These are phyloP conservation scores for Echium plantagineum DNA, from an alignment of 257 asterid species.

Conservation along the genomic window DNA sequence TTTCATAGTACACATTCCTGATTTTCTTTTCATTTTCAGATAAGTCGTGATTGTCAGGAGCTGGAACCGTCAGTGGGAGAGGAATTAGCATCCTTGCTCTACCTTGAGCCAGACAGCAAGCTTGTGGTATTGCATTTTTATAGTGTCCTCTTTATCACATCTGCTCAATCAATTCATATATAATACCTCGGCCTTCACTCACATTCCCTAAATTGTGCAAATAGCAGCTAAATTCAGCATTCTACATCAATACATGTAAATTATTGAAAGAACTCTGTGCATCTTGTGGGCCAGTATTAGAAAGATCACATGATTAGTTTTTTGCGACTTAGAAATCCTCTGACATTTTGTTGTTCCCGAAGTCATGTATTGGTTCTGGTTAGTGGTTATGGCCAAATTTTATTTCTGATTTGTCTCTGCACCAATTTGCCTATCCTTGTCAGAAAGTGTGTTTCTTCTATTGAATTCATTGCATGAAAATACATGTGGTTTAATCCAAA, in stretches of 20 bases:
- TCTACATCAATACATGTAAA: neutral
- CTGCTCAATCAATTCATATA: too few species aligned
- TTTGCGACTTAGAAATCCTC: neutral
- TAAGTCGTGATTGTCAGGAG: constrained; percentile 94
- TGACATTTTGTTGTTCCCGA: neutral
- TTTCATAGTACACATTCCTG: neutral
- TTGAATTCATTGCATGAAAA: neutral
- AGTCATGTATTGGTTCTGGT: neutral
- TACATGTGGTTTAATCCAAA: neutral
- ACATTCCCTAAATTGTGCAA: neutral
- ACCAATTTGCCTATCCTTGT: neutral
- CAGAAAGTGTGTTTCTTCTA: neutral
- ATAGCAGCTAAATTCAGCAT: neutral
- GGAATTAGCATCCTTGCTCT: constrained; percentile 76
- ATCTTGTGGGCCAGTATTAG: too few species aligned
- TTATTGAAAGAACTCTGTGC: too few species aligned
- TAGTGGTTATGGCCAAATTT: neutral
- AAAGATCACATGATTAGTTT: too few species aligned
- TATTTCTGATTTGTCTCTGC: neutral
- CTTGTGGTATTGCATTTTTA: constrained; percentile 54
- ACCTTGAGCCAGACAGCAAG: constrained; percentile 90
- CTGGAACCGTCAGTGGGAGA: constrained; percentile 79
- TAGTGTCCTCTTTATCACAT: neutral
- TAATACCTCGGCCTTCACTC: neutral
- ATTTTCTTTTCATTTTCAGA: constrained; percentile 44